phyloP scores from a whole-genome alignment of 73 alveolate species.

The Uronychia setigera region DNA sequence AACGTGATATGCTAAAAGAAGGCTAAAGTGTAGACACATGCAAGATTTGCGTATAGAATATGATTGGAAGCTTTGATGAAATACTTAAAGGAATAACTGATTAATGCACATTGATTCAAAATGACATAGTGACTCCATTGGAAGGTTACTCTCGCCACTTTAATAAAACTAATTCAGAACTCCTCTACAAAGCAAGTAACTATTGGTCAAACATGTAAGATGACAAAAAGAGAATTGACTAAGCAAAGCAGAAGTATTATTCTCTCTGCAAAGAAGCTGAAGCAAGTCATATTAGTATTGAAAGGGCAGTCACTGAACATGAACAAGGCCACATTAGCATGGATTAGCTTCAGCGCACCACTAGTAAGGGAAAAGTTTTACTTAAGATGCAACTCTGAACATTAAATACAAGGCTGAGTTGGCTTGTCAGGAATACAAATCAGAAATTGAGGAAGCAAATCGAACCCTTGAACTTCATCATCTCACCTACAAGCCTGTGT shows the following conservation, averaged over 20 bases:
- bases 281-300: constrained; percentile 1
- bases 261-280: neutral
- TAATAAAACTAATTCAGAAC: too few relatives aligned
- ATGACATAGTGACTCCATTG: too few relatives aligned
- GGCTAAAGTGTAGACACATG: constrained; percentile 16
- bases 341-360: constrained; percentile 12
- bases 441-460: constrained; percentile 10
- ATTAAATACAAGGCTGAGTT: constrained; percentile 36
- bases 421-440: constrained; percentile 26
- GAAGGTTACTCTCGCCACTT: too few relatives aligned
- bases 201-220: constrained; percentile 11
- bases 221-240: neutral
- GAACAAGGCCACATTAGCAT: constrained; percentile 15
- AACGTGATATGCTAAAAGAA: constrained; percentile 18
- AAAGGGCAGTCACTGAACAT: constrained; percentile 13
- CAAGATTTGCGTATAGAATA: neutral
- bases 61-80: neutral
- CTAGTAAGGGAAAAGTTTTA: neutral
- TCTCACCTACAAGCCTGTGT: constrained; percentile 12
- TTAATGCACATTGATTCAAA: too few relatives aligned
- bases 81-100: constrained; percentile 3
- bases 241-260: neutral
- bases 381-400: constrained; percentile 12
- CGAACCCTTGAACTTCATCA: neutral
- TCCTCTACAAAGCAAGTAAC: too few relatives aligned